phyloP scores from a whole-genome alignment of 441 rosid genomes.

The Bocquillonia castaneifolia region DNA sequence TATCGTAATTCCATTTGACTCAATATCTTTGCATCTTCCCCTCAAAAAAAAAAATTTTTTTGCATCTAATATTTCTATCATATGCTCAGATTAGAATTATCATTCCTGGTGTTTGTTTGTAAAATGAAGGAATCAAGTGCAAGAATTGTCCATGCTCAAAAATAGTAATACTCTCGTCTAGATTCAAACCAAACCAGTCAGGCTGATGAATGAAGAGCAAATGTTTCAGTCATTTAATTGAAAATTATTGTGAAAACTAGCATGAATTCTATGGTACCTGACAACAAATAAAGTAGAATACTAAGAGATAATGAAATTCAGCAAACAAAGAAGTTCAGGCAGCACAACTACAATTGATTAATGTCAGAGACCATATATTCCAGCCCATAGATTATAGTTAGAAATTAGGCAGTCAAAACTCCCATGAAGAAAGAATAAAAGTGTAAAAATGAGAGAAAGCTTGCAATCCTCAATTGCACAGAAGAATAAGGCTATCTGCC shows the following conservation, averaged over 20 bases:
- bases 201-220: neutral
- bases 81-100: neutral
- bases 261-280: neutral
- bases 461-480: neutral
- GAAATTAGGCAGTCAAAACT: neutral
- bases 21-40: neutral
- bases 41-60: too few species aligned
- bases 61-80: neutral
- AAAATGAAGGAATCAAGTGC: neutral
- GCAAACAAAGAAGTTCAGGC: neutral
- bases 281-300: too few species aligned
- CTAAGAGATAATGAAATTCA: neutral
- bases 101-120: neutral
- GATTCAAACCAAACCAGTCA: neutral
- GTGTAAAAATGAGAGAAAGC: neutral
- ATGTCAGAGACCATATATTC: neutral
- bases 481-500: neutral
- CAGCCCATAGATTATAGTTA: neutral
- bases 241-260: neutral
- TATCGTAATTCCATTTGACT: neutral
- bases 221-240: neutral
- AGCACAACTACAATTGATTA: neutral
- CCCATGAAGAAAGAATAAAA: neutral
- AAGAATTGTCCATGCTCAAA: neutral
- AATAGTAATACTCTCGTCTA: neutral